Percentiles rank a stretch among this genome's conserved stretches.
phyloP scores from a whole-genome alignment of 2,329 filamentous ascomycete species.

The Volutella citrinella region DNA sequence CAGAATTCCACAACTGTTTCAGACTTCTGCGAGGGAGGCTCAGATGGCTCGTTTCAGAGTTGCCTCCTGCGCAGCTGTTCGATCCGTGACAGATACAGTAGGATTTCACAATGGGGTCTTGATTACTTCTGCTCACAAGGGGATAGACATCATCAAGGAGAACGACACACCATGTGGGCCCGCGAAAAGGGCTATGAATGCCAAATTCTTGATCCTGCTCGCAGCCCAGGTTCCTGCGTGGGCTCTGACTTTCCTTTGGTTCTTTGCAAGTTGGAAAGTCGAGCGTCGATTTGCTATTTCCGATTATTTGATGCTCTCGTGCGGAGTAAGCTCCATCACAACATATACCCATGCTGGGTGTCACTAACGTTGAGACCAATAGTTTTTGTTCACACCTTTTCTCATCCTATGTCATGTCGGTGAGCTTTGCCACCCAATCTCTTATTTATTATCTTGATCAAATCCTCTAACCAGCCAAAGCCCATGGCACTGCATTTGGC shows the following conservation, averaged over 20 bases:
- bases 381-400: slow-evolving; percentile 24
- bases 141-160: slow-evolving; percentile 32
- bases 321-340: slow-evolving; percentile 25
- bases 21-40: slow-evolving; percentile 11
- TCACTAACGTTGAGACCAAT: slow-evolving; percentile 3
- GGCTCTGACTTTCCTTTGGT: slow-evolving; percentile 32
- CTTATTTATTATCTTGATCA: too few species aligned
- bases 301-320: slow-evolving; percentile 38
- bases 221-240: slow-evolving; percentile 34
- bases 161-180: slow-evolving; percentile 27
- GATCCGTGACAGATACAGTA: slow-evolving; percentile 18
- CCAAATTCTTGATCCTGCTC: too few species aligned
- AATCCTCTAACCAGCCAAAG: too few species aligned
- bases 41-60: slow-evolving; percentile 6
- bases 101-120: too few species aligned
- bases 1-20: slow-evolving; percentile 5
- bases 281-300: slow-evolving; percentile 31
- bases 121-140: too few species aligned
- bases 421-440: neutral
- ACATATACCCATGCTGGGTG: too few species aligned
- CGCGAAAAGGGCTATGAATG: slow-evolving; percentile 27
- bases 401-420: neutral
- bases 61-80: slow-evolving; percentile 17
- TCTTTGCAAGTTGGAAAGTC: slow-evolving; percentile 34
- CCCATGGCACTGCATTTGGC: neutral